Evolutionary conservation across 495 filamentous ascomycete species (phyloP).

Genomic region (Neurospora tetraspora): DNA sequence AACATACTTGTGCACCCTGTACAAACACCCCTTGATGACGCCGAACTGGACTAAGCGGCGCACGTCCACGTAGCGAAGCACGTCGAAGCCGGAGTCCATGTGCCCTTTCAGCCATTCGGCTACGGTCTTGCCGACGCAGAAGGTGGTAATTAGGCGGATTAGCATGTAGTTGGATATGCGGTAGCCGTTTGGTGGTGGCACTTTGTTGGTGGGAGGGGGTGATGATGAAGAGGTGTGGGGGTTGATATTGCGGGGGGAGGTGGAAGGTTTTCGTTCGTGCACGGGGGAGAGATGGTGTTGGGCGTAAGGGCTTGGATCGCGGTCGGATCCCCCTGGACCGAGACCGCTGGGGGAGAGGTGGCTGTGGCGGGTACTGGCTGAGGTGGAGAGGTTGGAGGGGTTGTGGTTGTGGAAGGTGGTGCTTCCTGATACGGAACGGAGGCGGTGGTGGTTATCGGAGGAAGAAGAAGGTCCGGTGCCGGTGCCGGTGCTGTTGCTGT

Average conservation of each 20-base stretch:
- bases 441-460: neutral
- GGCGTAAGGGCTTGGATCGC: neutral
- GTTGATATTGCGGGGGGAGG: neutral
- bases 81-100: constrained; percentile 42
- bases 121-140: constrained; percentile 68
- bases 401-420: neutral
- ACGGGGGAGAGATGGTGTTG: neutral
- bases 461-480: neutral
- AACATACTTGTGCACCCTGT: constrained; percentile 86
- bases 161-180: constrained; percentile 42
- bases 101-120: constrained; percentile 73
- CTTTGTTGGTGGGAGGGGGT: neutral
- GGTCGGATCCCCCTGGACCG: neutral
- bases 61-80: constrained; percentile 68
- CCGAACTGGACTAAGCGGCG: constrained; percentile 90
- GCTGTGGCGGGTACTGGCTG: neutral
- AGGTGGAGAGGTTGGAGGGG: neutral
- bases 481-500: neutral
- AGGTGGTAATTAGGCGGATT: constrained; percentile 64
- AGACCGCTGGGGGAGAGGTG: neutral
- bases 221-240: neutral
- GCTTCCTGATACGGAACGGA: neutral
- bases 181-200: constrained; percentile 10
- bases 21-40: constrained; percentile 89
- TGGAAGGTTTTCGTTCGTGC: neutral